Percentiles rank a stretch among this genome's conserved stretches.
Evolutionary conservation across 805 yeast species (phyloP).

Genomic region (Candida verbasci): DNA sequence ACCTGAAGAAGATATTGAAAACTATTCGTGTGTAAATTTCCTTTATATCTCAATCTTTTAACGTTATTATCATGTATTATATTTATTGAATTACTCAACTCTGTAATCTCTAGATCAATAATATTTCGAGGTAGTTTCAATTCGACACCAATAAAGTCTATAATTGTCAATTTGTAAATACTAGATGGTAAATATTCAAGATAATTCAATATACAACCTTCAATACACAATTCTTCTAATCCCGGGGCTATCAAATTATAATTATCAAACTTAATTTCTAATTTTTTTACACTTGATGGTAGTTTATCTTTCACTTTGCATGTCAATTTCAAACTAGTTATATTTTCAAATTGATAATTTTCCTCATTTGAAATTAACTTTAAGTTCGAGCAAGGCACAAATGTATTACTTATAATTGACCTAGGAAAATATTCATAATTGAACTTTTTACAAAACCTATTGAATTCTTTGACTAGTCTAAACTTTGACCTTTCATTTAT

Average conservation of each 20-base stretch:
- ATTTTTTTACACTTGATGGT: neutral
- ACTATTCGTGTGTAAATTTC: neutral
- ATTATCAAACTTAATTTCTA: neutral
- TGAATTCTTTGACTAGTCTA: too few species aligned
- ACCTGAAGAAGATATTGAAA: neutral
- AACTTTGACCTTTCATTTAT: neutral
- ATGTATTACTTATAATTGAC: too few species aligned
- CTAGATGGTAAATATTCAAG: neutral
- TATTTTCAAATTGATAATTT: neutral
- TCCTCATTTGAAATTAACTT: too few species aligned
- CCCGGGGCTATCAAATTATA: neutral
- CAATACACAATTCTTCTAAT: neutral
- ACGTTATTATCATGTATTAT: neutral
- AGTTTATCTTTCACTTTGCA: neutral
- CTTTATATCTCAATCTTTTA: conserved; percentile 1
- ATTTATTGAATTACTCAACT: neutral
- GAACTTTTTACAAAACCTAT: too few species aligned
- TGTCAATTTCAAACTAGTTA: neutral
- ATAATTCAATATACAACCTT: neutral
- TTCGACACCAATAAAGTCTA: neutral
- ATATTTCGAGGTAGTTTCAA: neutral
- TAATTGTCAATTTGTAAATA: neutral
- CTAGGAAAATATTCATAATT: too few species aligned
- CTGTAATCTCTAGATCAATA: neutral
- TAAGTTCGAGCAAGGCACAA: too few species aligned